A percentile compares a stretch with the other conserved stretches of the same genome.
Evolutionary conservation across 176 grass and related monocot genomes (phyloP).

Genomic region (Microstegium vimineum): DNA sequence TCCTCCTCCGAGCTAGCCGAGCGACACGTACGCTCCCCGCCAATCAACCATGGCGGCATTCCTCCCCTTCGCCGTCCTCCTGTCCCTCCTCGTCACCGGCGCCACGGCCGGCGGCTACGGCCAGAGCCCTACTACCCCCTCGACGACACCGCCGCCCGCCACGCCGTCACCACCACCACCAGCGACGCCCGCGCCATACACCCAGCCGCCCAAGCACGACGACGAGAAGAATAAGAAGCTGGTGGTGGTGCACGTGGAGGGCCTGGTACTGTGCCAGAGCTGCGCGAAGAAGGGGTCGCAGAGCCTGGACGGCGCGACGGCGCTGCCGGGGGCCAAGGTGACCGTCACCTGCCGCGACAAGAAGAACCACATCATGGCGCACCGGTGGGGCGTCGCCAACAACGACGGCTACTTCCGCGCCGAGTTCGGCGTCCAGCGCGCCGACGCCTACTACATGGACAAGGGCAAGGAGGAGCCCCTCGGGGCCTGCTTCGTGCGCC

Average conservation of each 20-base stretch:
- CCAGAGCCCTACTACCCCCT: not conserved
- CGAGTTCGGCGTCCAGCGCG: conserved; percentile 24
- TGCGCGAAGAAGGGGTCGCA: conserved; percentile 39
- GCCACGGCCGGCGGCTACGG: not conserved
- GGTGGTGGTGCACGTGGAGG: conserved; percentile 45
- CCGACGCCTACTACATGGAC: not conserved
- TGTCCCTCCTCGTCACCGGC: conserved; percentile 17
- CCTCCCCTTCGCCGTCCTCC: conserved; percentile 14
- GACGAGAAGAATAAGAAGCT: not conserved
- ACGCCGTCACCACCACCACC: not conserved
- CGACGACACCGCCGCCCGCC: not conserved
- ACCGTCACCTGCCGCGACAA: conserved; percentile 59
- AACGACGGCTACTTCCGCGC: conserved; percentile 52
- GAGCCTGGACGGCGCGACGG: conserved; percentile 35
- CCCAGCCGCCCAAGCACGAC: not conserved
- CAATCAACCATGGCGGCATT: conserved; percentile 21
- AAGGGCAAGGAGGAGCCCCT: conserved; percentile 34
- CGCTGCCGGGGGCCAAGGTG: conserved; percentile 49
- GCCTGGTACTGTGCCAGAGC: conserved; percentile 59
- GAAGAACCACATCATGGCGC: conserved; percentile 52
- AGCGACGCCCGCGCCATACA: too few species aligned
- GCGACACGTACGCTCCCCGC: not conserved
- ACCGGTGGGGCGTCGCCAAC: conserved; percentile 9
- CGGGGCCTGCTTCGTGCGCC: conserved; percentile 62
- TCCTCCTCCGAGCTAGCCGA: not conserved